Evolutionary conservation across 371 early-diverging fungal species (phyloP), one percentile per base, ranked within the genome.

Genomic region (Actinomortierella ambigua): DNA sequence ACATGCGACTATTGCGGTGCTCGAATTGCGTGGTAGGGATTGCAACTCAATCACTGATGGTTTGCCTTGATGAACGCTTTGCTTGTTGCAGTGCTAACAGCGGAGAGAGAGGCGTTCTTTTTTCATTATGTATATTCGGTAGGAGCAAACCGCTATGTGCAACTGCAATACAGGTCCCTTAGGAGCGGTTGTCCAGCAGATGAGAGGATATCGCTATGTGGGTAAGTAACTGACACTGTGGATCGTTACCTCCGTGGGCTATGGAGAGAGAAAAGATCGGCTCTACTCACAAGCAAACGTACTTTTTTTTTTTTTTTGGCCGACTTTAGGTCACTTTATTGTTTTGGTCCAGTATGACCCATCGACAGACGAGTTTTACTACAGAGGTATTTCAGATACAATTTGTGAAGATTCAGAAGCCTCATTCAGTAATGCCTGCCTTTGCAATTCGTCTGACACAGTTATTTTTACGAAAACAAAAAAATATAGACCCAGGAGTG

Each of bases 271-370:
- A n/a, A n/a, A n/a, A n/a, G n/a, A n/a, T n/a, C n/a, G n/a, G n/a
- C n/a, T n/a, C n/a, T n/a, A 43, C 15, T 27, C 13, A 50, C 42
- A 48, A 8, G 28, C 20, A 20, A 57, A n/a, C 52, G 29, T 34
- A 49, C 20, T 13, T 40, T 14, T 47, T 40, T 5, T 49, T 20
- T 18, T 23, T 26, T 18, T 8, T 22, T 48, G 48, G 34, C 13
- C 17, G 1, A 67, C 63, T 57, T 59, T 79, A 77, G 93, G 93
- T 0, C 93, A 92, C 59, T 92, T 89, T 56, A 83, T 92, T 48
- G 79, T 87, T 18, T 64, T 92, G 50, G 84, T 90, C 49, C 88
- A 86, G 2, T 92, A 90, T 60, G 90, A 90, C 59, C 82, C 85
- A 1, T 81, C 80, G 3, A 77, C 75, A 43, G 89, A 90, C 68